Evolutionary conservation across 768 basidiomycete species (phyloP), one percentile per base, ranked within the genome.

Genomic region (Sporobolomyces phaffii): DNA sequence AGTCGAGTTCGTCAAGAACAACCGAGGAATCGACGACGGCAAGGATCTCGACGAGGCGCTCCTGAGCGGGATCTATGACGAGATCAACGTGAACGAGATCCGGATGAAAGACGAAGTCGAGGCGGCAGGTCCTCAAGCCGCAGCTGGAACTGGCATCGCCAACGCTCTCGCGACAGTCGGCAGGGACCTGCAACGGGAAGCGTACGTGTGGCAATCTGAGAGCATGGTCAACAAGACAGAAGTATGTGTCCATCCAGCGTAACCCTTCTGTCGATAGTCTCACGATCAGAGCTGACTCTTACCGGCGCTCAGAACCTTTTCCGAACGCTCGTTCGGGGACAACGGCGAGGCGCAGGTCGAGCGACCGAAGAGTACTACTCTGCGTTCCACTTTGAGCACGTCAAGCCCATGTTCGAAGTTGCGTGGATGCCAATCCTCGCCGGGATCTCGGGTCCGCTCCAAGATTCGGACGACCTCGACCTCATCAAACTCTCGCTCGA

Each of bases 381-480:
- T 69, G 96, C 96, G 1, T 96, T 91, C 0, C 90, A 97, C 75
- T 90, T 92, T 68, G 85, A 97, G 63, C 96, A 99, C 76, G 94
- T 98, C 67, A 84, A 86, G 41, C 94, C 96, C 24, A 99, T 99
- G 96, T 96, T 99, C 73, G 94, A 98, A 78, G 93, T 97, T 10
- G 93, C 91, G 26, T 99, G 96, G 96, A 98, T 98, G 80, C 86
- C 96, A 1, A 93, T 97, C 79, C 83, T 99, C 28, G 94, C 96
- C 18, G 93, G 92, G 15, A 81, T 98, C 33, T 98, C 96, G 13
- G 90, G 86, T 0, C 94, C 92, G 20, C 81, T 98, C 48, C 96
- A 98, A 77, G 90, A 92, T 64, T 91, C 92, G 1, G 91, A 97
- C 75, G 93, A 96, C 77, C 80, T 92, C 51, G 93, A 94, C 75